Base-by-base conservation (phyloP, 306 rosid species). In the Begonia masoniana region DNA sequence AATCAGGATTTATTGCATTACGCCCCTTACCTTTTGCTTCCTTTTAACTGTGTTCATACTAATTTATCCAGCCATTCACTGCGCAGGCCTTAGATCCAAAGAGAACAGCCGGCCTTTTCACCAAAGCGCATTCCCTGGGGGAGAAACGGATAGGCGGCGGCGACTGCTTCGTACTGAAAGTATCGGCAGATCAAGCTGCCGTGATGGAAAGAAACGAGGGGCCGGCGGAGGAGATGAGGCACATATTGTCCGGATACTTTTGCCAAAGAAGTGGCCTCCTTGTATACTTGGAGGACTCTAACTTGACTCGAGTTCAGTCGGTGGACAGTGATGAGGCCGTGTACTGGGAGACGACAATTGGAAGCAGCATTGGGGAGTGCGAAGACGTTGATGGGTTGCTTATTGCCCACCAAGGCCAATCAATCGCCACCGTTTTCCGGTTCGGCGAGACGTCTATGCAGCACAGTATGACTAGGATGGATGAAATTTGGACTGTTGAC, bases 321-420 rank as follows among this genome's bases (percentile, higher is more conserved):
- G 75, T 0, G 0, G 58, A 63, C 39, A 83, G 35, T 0, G 45
- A 45, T 12, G 80, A 91, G 48, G 71, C 78, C 0, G 84, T 91
- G 51, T 91, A 79, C 13, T 86, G 96, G 99, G 99, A 91, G 75
- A 91, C 96, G 49, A 91, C 94, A 23, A 91, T 86, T 51, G 99
- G 99, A 0, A 91, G 99, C 64, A 81, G 79, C 78, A 86, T 91
- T 16, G 84, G 71, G 4, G 99, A 86, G 52, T 86, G 86, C 10
- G 62, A 86, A 51, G 99, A 79, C 36, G 83, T 86, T 0, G 99
- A 83, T 41, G 96, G 96, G 0, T 60, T 86, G 36, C 51, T 86
- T 23, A 81, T 91, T 1, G 99, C 94, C 1, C 99, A 91, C 66
- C 88, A 75, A 43, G 96, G 99, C 52, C 82, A 96, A 1, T 91